These are phyloP conservation scores for Xylariales sp. DNA, from an alignment of 2,329 filamentous ascomycete genomes.

Conservation along the genomic window DNA sequence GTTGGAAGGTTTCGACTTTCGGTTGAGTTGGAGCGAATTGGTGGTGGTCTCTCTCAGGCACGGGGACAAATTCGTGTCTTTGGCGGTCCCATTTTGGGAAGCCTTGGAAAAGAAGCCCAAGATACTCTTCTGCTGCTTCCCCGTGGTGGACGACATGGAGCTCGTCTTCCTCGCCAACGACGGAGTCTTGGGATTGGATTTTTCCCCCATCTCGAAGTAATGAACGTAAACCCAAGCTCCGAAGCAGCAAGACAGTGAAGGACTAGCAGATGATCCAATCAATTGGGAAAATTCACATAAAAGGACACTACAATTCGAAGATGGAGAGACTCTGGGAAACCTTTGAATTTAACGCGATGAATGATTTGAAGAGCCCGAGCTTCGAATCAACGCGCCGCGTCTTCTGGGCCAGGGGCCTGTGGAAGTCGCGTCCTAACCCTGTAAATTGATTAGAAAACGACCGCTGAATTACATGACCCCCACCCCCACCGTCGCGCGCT, in stretches of 20 bases:
- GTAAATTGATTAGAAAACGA: neutral
- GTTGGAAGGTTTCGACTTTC: conserved; percentile 34
- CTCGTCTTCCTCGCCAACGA: conserved; percentile 40
- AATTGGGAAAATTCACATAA: neutral
- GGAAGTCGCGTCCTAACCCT: conserved; percentile 4
- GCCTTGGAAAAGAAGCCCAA: conserved; percentile 75
- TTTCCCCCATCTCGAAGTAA: conserved; percentile 22
- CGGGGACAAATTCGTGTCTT: conserved; percentile 28
- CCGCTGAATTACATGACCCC: no score
- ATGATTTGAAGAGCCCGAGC: conserved; percentile 2
- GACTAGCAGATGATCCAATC: neutral
- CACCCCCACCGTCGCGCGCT: no score
- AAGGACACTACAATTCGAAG: neutral
- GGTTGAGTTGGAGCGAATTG: conserved; percentile 34
- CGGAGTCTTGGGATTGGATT: conserved; percentile 30
- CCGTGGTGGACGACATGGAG: conserved; percentile 40
- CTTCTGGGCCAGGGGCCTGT: no score
- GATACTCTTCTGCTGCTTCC: conserved; percentile 68
- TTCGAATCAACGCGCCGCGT: no score
- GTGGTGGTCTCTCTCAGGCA: conserved; percentile 43
- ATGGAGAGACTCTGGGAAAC: neutral
- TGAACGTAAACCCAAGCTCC: neutral
- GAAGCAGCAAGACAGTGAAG: neutral
- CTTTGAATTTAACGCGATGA: conserved; percentile 7
- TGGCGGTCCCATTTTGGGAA: conserved; percentile 27